Evolutionary conservation across 1,284 basidiomycete species (phyloP).

Genomic region (Moesziomyces antarcticus): DNA sequence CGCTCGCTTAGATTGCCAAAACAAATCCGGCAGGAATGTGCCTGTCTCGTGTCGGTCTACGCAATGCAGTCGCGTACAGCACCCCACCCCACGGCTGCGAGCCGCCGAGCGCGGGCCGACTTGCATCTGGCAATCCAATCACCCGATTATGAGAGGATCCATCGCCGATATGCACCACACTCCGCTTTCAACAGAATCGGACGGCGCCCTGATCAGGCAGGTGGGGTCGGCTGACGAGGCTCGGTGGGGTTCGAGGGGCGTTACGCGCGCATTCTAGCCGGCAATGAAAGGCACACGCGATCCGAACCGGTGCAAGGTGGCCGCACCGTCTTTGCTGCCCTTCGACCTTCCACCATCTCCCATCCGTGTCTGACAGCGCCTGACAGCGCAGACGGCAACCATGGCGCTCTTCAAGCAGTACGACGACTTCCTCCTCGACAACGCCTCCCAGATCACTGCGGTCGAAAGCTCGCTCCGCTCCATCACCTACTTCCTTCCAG

Average conservation of each 20-base stretch:
- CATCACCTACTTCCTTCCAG: slow-evolving; percentile 92
- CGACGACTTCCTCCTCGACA: slow-evolving; percentile 62
- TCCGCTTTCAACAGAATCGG: too few relatives aligned
- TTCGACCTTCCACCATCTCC: background rate
- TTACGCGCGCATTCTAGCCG: too few relatives aligned
- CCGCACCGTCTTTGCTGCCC: background rate
- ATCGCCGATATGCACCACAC: too few relatives aligned
- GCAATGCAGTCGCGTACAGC: background rate
- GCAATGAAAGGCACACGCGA: too few relatives aligned
- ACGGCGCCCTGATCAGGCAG: too few relatives aligned
- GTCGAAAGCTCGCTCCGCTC: slow-evolving; percentile 88
- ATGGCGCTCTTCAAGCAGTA: slow-evolving; percentile 61
- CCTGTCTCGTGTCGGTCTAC: background rate
- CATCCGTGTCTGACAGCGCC: background rate
- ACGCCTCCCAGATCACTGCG: slow-evolving; percentile 73
- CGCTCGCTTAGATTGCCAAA: background rate
- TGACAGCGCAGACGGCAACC: background rate
- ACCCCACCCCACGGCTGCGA: too few relatives aligned
- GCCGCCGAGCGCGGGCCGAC: too few relatives aligned
- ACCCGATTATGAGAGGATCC: too few relatives aligned
- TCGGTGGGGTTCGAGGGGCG: too few relatives aligned
- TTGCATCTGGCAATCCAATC: too few relatives aligned
- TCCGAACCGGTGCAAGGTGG: background rate
- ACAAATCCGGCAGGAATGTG: background rate
- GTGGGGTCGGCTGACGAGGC: too few relatives aligned